Evolutionary conservation across 2,329 filamentous ascomycete genomes (phyloP), one percentile per base, ranked within the genome.

Genomic region (Magnaporthales sp.): DNA sequence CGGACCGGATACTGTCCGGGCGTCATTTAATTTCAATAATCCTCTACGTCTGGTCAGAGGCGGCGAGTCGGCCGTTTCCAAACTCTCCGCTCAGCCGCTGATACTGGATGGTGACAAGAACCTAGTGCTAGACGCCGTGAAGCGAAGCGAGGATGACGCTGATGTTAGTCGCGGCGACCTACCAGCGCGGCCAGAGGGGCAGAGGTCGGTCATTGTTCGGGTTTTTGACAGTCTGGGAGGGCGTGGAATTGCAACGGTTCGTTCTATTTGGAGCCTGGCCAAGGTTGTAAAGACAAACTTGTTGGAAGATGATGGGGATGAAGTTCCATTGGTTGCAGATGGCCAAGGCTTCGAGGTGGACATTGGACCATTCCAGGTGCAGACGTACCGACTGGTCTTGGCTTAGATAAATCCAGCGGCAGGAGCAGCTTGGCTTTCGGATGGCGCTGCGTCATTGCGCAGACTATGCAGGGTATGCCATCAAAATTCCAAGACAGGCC

Each of bases 21-120:
- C 93, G 13, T 94, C 91, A 0, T 93, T 90, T 76, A 91, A 94
- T 71, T 96, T 98, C 83, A 97, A 98, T 78, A 91, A 90, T 70
- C 92, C 93, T 0, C 79, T 96, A 69, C 83, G 83, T 65, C 75
- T 89, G 11, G 78, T 87, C 29, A 15, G 19, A 4, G 31, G 2
- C 8, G 24, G 2, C n/a, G 46, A 29, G 0, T 13, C 22, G 15
- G 27, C 11, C 19, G 4, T n/a, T 3, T 46, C 30, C 26, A 22
- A 26, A 22, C 29, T 66, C 13, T 54, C 46, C 4, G 6, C 54
- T 22, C 32, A 27, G 11, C 22, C 82, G 0, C 80, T 89, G 71
- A 77, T 78, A 26, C 75, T 89, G 22, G 76, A 76, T 1, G 82
- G 82, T 29, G 75, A 77, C 1, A 71, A 76, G 3, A 82, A 83